Base-by-base conservation (phyloP, 306 rosid genomes). In the Cucurbita ficifolia region DNA sequence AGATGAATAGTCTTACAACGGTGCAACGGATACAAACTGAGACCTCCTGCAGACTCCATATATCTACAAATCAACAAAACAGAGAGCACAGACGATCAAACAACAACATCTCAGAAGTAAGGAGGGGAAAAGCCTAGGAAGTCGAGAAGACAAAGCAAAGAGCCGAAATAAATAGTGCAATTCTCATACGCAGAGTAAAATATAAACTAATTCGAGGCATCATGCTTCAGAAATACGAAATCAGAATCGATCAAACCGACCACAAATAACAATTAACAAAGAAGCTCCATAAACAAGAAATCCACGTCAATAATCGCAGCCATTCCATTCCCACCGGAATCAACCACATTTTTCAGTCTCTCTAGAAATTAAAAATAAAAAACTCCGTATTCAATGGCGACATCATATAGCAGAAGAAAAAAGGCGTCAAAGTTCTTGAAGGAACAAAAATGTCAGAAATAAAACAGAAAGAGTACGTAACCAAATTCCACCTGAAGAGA, bases 1-100 rank as follows among this genome's bases (percentile, higher is more conserved):
- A 90, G 86, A 76, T 90, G 95, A 76, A 88, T 60, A 75, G 88
- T 90, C 85, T 90, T 88, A 74, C 82, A 69, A 63, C 90, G 96
- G 78, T 90, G 87, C 87, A 76, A 78, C 0, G 94, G 96, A 51
- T 86, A 86, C 58, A 88, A 80, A 81, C 72, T 78, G 82, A 76
- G 78, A 67, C 76, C 80, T 2, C 67, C 81, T 50, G 80, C 67
- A 64, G 86, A 49, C 69, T 87, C 87, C 92, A 89, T 85, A 70
- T 7, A 45, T 78, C 96, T 87, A 85, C 62, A 67, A 74, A 64
- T 50, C 55, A 60, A 17, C 33, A 49, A 42, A 46, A 75, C 7
- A 11, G 6, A 18, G 42, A 73, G 5, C 36, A 42, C 29, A 22
- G 10, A 42, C 59, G 3, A 51, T 69, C 16, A 10, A 67, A 68